Evolutionary conservation across 768 basidiomycete genomes (phyloP).

Genomic region (Crepidotus variabilis): DNA sequence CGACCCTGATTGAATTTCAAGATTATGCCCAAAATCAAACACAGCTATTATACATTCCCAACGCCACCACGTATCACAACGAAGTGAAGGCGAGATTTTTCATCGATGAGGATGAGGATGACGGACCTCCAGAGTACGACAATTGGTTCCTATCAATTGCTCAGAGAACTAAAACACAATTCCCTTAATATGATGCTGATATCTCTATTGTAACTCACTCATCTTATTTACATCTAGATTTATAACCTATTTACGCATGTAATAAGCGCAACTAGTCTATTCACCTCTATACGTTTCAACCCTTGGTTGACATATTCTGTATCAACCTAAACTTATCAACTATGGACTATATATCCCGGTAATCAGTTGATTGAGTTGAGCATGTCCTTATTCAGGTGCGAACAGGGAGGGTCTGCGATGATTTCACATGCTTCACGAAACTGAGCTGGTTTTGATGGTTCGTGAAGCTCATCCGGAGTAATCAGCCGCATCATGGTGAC

Average conservation of each 20-base stretch:
- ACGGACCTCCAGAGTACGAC: slow-evolving; percentile 37
- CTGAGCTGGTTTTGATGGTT: neutral
- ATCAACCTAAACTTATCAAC: neutral
- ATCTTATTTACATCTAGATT: neutral
- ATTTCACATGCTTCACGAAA: neutral
- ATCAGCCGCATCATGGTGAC: neutral
- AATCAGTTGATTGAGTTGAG: neutral
- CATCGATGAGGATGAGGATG: slow-evolving; percentile 30
- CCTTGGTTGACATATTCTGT: neutral
- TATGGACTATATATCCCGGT: neutral
- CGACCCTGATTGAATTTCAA: neutral
- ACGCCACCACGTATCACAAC: slow-evolving; percentile 1
- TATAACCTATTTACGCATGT: slow-evolving; percentile 1
- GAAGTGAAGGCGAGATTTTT: slow-evolving; percentile 13
- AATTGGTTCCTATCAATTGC: slow-evolving; percentile 34
- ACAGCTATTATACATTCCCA: neutral
- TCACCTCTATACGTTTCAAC: neutral
- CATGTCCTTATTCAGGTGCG: neutral
- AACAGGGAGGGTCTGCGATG: neutral
- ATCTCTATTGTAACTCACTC: neutral
- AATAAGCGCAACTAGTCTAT: neutral
- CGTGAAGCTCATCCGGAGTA: neutral
- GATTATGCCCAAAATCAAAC: neutral
- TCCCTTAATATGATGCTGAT: neutral
- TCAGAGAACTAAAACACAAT: slow-evolving; percentile 9